These are phyloP conservation scores for Cutaneotrichosporon cyanovorans DNA, from an alignment of 1,284 basidiomycete species.

Conservation along the genomic window DNA sequence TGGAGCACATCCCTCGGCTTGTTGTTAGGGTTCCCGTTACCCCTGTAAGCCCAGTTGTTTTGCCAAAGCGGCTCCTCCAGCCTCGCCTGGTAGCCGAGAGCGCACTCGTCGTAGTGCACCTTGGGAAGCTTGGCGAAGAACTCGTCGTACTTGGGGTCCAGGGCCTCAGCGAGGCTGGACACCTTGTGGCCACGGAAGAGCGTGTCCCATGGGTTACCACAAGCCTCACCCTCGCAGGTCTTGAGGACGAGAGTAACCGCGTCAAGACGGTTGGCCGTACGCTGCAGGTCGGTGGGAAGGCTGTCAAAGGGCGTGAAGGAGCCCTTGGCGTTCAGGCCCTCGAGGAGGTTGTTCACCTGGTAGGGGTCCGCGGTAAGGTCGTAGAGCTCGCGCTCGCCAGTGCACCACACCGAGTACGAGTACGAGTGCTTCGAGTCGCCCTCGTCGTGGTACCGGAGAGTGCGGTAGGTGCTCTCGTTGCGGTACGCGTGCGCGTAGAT, in stretches of 20 bases:
- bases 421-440: slow-evolving; percentile 10
- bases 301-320: neutral
- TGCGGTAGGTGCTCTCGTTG: slow-evolving; percentile 29
- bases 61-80: slow-evolving; percentile 26
- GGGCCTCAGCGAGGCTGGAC: slow-evolving; percentile 15
- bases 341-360: slow-evolving; percentile 29
- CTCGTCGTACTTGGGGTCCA: slow-evolving; percentile 19
- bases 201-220: slow-evolving; percentile 24
- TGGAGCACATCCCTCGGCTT: no score
- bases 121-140: slow-evolving; percentile 30
- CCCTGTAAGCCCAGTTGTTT: neutral
- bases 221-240: slow-evolving; percentile 28
- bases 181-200: slow-evolving; percentile 23
- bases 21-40: neutral
- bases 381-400: slow-evolving; percentile 40
- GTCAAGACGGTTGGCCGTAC: slow-evolving; percentile 25
- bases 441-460: slow-evolving; percentile 27
- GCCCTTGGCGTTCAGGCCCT: neutral
- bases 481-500: slow-evolving; percentile 16
- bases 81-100: slow-evolving; percentile 21
- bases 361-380: slow-evolving; percentile 29
- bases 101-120: slow-evolving; percentile 25
- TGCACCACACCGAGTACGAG: slow-evolving; percentile 39
- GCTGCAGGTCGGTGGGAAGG: neutral
- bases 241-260: slow-evolving; percentile 37